Evolutionary conservation across 2,329 filamentous ascomycete genomes (phyloP), one percentile per base, ranked within the genome.

Genomic region (Pseudocercospora macadamiae): DNA sequence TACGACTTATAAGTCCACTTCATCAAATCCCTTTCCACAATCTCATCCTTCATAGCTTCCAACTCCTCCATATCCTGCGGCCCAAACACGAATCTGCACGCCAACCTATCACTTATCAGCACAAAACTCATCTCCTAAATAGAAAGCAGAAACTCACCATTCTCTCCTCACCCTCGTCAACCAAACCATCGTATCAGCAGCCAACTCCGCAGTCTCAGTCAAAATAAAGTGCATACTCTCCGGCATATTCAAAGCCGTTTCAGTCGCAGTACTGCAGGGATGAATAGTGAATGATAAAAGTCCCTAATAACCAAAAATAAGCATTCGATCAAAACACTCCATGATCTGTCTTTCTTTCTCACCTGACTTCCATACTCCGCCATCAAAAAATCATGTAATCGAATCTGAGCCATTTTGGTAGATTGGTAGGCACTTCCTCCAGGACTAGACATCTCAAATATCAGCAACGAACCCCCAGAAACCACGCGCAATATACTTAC

Each of bases 201-300:
- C 63, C 37, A 77, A 62, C 39, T 65, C 67, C 2, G 67, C 65
- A 49, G 68, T 68, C 28, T 77, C 74, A 2, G 49, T 57, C 51
- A 70, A 57, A 23, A 59, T 10, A 2, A 59, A 30, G 28, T 68
- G 68, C 30, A 63, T 47, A 1, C 66, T 32, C 19, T 70, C 30
- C 0, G 78, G 78, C 73, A 78, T 72, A n/a, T 36, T 47, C 2
- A 59, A 6, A 2, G 76, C 72, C 54, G 82, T 70, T 25, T 79
- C 77, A 0, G 80, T 82, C 63, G 67, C 68, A 1, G 79, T 73
- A 12, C 73, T 74, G 3, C 80, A 81, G 0, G 80, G 80, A 64
- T 83, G 78, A 3, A 81, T 52, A 3, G 72, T 64, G 39, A 74
- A 73, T 14, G 73, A 73, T 12, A 82, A 64, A 1, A 81, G 62